Base-by-base conservation (phyloP, 306 rosid species). In the Corylus avellana region DNA sequence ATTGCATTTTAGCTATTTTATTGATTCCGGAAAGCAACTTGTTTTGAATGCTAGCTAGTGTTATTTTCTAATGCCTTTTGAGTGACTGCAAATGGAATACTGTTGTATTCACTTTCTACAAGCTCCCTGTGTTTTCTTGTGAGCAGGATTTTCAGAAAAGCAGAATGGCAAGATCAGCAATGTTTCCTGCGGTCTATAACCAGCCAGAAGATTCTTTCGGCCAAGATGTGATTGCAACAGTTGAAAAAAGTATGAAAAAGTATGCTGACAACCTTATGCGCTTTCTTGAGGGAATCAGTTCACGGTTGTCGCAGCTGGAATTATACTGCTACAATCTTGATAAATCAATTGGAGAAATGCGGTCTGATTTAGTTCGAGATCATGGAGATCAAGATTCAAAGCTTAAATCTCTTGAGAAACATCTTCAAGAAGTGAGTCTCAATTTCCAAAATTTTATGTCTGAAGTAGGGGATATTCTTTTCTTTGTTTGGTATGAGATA, bases 281-380 rank as follows among this genome's bases (percentile, higher is more conserved):
- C 53, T 92, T 90, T 82, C 97, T 94, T 20, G 98, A 92, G 80
- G 98, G 98, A 80, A 85, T 94, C 16, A 88, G 98, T 86, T 87
- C 94, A 9, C 85, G 98, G 84, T 82, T 94, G 73, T 94, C 98
- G 12, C 92, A 94, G 83, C 80, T 94, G 89, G 98, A 94, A 78
- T 76, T 94, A 53, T 92, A 92, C 82, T 94, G 98, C 85, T 94
- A 94, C 86, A 94, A 92, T 86, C 85, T 94, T 67, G 98, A 94
- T 80, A 94, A 92, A 70, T 92, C 98, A 35, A 91, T 94, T 59
- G 93, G 94, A 78, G 98, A 92, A 91, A 90, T 94, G 97, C 88
- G 96, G 61, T 89, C 94, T 17, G 96, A 94, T 74, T 79, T 94
- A 64, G 77, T 75, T 54, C 92, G 86, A 79, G 96, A 94, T 74